Conservation (phyloP, 202 grass and related monocot species). For the Setaria italica region DNA sequence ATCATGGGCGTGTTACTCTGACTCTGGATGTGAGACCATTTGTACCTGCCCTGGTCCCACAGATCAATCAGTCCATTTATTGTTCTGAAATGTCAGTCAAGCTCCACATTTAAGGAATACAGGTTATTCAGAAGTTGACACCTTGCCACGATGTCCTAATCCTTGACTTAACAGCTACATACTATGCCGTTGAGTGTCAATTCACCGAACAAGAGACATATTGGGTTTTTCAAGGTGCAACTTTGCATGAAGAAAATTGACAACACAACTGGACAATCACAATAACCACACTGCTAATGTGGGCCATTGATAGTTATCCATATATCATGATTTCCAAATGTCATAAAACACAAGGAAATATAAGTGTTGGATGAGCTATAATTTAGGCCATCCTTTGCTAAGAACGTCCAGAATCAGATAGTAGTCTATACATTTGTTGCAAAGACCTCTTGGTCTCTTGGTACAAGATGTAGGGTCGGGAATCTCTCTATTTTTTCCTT, state of each 20-base stretch:
- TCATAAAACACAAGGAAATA: neutral
- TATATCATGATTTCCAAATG: neutral
- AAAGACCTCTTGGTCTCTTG: neutral
- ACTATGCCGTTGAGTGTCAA: neutral
- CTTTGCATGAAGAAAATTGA: neutral
- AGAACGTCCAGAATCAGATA: constrained; percentile 2
- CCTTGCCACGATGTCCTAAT: neutral
- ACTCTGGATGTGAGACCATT: neutral
- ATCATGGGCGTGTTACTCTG: neutral
- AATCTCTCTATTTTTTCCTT: neutral
- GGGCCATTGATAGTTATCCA: neutral
- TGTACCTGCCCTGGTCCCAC: neutral
- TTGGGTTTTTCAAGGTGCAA: constrained; percentile 12
- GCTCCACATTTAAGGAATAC: neutral
- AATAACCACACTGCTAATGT: neutral
- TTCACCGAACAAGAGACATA: constrained; percentile 19
- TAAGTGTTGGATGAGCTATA: neutral
- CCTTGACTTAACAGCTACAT: neutral
- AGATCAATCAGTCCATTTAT: constrained; percentile 19
- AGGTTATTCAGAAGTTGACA: neutral
- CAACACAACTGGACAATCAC: neutral
- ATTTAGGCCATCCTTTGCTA: neutral
- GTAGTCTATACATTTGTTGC: neutral
- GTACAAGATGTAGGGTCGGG: constrained; percentile 10
- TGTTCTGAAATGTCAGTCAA: constrained; percentile 1